Evolutionary conservation across 1,284 basidiomycete genomes (phyloP).

Genomic region (Ganoderma lingzhi): DNA sequence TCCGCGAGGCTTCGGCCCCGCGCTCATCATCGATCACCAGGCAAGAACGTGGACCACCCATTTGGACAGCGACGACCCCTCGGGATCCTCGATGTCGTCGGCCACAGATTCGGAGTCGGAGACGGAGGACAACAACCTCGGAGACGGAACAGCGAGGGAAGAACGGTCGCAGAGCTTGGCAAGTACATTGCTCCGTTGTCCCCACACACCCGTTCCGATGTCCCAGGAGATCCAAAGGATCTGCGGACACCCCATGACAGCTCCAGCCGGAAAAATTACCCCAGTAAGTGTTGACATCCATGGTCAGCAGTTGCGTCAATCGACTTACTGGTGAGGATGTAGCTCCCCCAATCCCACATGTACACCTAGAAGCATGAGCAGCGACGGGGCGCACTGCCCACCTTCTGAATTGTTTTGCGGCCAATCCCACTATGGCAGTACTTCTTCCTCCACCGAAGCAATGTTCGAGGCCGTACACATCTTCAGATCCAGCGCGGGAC

Average conservation of each 20-base stretch:
- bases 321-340: neutral
- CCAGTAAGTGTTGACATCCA: neutral
- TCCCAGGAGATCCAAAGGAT: slow-evolving; percentile 11
- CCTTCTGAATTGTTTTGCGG: neutral
- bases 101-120: neutral
- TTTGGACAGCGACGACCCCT: neutral
- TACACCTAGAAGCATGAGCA: neutral
- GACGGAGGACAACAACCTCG: neutral
- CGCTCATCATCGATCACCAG: slow-evolving; percentile 5
- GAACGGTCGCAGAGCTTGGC: neutral
- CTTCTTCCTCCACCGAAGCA: neutral
- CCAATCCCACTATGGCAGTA: neutral
- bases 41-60: neutral
- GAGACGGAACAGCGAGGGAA: neutral
- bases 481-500: slow-evolving; percentile 1
- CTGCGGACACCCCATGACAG: slow-evolving; percentile 25
- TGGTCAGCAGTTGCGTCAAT: slow-evolving; percentile 9
- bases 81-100: slow-evolving; percentile 6
- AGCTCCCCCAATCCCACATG: neutral
- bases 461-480: neutral
- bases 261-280: slow-evolving; percentile 14
- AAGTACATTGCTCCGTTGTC: neutral
- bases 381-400: neutral
- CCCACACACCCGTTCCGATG: neutral
- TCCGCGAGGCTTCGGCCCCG: slow-evolving; percentile 23